Percentiles rank a stretch among this genome's conserved stretches.
Evolutionary conservation across 768 basidiomycete genomes (phyloP).

Genomic region (Paxillus ammoniavirescens): DNA sequence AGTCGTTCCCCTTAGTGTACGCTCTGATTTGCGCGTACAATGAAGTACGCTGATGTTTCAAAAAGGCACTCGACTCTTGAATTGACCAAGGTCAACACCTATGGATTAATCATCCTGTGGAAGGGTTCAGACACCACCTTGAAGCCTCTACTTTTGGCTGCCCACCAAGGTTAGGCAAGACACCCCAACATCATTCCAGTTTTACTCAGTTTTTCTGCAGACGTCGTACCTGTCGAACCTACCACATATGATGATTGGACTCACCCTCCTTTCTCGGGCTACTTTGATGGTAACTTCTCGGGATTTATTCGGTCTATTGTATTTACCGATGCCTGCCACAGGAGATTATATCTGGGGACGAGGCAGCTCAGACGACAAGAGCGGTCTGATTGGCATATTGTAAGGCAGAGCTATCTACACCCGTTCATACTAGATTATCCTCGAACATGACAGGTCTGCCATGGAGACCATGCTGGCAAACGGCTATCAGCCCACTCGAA

Average conservation of each 20-base stretch:
- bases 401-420: conserved; percentile 22
- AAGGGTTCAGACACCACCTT: conserved; percentile 45
- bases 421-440: neutral
- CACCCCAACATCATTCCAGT: neutral
- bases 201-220: conserved; percentile 28
- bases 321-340: conserved; percentile 1
- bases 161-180: conserved; percentile 47
- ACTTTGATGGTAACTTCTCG: conserved; percentile 46
- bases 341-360: conserved; percentile 48
- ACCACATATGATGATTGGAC: conserved; percentile 56
- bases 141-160: conserved; percentile 56
- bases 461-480: conserved; percentile 64
- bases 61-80: conserved; percentile 47
- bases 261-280: conserved; percentile 62
- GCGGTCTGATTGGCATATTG: conserved; percentile 68
- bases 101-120: conserved; percentile 61
- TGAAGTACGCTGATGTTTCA: neutral
- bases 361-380: conserved; percentile 59
- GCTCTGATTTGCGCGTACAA: conserved; percentile 9
- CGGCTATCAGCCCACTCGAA: conserved; percentile 63
- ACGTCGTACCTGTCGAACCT: conserved; percentile 67
- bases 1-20: conserved; percentile 64
- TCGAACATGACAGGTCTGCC: conserved; percentile 37
- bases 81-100: conserved; percentile 60
- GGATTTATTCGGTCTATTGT: neutral